A percentile compares a stretch with the other conserved stretches of the same genome.
Evolutionary conservation across 1,139 yeast genomes (phyloP).

Genomic region (Kurtzmaniella quercitrusa): DNA sequence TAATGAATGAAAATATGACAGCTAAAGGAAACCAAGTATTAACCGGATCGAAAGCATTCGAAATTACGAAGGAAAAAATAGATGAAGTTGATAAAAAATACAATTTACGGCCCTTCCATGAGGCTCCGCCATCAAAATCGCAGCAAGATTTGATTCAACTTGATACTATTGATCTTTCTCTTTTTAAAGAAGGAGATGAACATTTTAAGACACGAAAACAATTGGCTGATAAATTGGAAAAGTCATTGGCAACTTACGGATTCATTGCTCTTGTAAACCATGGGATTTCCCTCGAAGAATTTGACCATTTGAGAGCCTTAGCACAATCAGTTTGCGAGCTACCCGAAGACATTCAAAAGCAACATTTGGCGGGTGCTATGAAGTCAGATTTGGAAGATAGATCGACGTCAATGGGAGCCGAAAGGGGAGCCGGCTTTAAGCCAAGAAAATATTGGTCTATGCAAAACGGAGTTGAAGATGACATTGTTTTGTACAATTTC

Average conservation of each 20-base stretch:
- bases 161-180: slow-evolving; percentile 17
- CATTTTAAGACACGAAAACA: slow-evolving; percentile 11
- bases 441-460: slow-evolving; percentile 31
- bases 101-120: slow-evolving; percentile 20
- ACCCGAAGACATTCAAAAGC: slow-evolving; percentile 17
- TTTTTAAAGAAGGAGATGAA: slow-evolving; percentile 17
- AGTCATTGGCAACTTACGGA: slow-evolving; percentile 20
- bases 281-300: slow-evolving; percentile 16
- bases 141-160: slow-evolving; percentile 11
- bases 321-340: slow-evolving; percentile 21
- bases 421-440: slow-evolving; percentile 27
- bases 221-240: slow-evolving; percentile 18
- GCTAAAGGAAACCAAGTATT: not conserved
- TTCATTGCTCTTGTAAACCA: slow-evolving; percentile 19
- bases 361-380: slow-evolving; percentile 25
- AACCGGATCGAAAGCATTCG: not conserved
- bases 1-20: not conserved
- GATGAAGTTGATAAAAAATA: slow-evolving; percentile 16
- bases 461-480: slow-evolving; percentile 27
- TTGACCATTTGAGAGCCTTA: slow-evolving; percentile 17
- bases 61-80: slow-evolving; percentile 4
- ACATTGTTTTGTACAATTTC: slow-evolving; percentile 27
- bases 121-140: slow-evolving; percentile 15
- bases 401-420: slow-evolving; percentile 25
- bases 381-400: slow-evolving; percentile 29